Base-by-base conservation (phyloP, 2,329 filamentous ascomycete genomes). In the Graphiopsis chlorocephala region DNA sequence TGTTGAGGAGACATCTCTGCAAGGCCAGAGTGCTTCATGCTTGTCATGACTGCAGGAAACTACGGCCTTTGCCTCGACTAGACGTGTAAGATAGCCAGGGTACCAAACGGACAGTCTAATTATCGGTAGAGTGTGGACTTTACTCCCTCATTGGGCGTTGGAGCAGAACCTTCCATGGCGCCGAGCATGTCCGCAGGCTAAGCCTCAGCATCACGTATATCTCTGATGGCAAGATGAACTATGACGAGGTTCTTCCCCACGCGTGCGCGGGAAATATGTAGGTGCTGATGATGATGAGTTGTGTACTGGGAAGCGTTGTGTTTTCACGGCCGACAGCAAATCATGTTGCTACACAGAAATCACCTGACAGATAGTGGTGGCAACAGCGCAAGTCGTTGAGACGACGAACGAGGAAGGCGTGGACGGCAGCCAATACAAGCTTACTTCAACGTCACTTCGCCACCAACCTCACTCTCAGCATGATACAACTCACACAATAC, bases 391-490 rank as follows among this genome's bases (percentile, higher is more conserved):
- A 17, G 33, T 38, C 33, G 5, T n/a, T 10, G n/a, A 20, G 55
- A 58, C 10, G 33, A 58, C 14, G 25, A 31, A 26, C 23, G 45
- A 61, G 58, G 58, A 48, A 61, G 58, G 45, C 42, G 58, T 45
- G 26, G 26, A 38, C 12, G 20, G 53, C 3, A 35, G 31, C 31
- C 50, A 20, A 8, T 11, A 33, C 59, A 52, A 53, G 60, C 60
- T 62, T 62, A 62, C 23, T 35, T 62, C 31, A 53, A 62, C 60
- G 23, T 45, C 60, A 62, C 60, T 35, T 55, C 60, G 29, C 20
- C 15, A 26, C 38, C 4, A 14, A 17, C 28, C 12, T 15, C n/a
- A 31, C 53, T 48, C 25, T 23, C 15, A 53, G 7, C 50, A 31
- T 12, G 8, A 31, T 23, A n/a, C 5, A n/a, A n/a, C 25, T 20